Base-by-base conservation (phyloP, 78 protist species). In the Protostelium mycophagum region DNA sequence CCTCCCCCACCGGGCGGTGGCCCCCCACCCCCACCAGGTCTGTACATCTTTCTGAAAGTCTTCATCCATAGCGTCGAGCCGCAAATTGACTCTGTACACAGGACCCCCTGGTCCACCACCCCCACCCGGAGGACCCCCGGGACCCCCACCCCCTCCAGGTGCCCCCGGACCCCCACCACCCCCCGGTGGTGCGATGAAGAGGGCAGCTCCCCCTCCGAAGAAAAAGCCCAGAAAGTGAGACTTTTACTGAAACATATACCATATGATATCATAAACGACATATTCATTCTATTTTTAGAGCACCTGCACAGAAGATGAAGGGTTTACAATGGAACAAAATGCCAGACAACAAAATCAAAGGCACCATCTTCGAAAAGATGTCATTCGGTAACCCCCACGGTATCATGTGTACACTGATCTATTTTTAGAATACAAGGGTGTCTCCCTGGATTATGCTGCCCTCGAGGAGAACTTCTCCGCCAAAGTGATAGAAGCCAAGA, bases 301-400 rank as follows among this genome's bases (percentile, higher is more conserved):
- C 90, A 25, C 94, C 94, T 86, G 89, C 37, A 29, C n/a, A 38
- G 28, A 92, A 92, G 63, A 92, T 92, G 94, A 92, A 92, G 91
- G 94, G 94, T 88, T 39, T 92, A 31, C 94, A 92, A 85, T 92
- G 94, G 94, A 88, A 87, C 5, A 90, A 91, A 10, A 37, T 92
- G 34, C 89, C 89, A 36, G 94, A 92, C 51, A 88, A 87, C 51
- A 92, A 92, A 90, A 88, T 92, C 85, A 73, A 34, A 39, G 91
- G 91, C 87, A 92, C 94, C 9, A 31, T 92, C 36, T 92, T 92
- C 83, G 35, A 85, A 28, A 92, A 92, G 29, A 90, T 92, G 73
- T 87, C 89, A 0, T 0, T 89, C 36, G 94, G 90, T n/a, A 25
- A 91, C 0, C 36, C 89, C 31, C 16, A 51, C 31, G 16, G 31